phyloP scores from a whole-genome alignment of 2,329 filamentous ascomycete genomes.

The Pseudogymnoascus sp. region DNA sequence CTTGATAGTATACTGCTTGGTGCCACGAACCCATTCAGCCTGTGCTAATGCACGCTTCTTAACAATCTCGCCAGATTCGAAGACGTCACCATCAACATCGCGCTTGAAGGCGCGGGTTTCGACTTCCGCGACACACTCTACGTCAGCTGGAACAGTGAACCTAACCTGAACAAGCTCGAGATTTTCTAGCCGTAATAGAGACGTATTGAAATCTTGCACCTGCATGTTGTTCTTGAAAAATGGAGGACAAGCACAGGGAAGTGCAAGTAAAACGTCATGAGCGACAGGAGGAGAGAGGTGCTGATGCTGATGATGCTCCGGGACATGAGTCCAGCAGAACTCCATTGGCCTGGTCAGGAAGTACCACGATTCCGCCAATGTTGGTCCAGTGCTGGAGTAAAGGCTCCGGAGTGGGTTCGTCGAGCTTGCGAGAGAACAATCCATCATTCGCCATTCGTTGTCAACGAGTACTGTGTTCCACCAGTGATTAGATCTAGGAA shows the following conservation, averaged over 20 bases:
- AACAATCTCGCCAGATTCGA: constrained; percentile 81
- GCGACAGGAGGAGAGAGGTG: constrained; percentile 85
- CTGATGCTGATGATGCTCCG: constrained; percentile 78
- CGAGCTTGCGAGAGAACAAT: constrained; percentile 83
- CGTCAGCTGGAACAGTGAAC: constrained; percentile 76
- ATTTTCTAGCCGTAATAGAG: constrained; percentile 74
- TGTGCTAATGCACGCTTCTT: constrained; percentile 83
- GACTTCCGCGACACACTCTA: constrained; percentile 87
- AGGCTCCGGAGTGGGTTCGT: constrained; percentile 72
- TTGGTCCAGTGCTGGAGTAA: constrained; percentile 65
- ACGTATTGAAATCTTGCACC: constrained; percentile 86
- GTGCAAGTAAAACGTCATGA: constrained; percentile 73
- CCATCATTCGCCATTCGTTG: constrained; percentile 92
- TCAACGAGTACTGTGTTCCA: constrained; percentile 95
- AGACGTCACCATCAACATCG: constrained; percentile 83
- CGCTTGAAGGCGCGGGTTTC: constrained; percentile 73
- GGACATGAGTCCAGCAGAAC: constrained; percentile 92
- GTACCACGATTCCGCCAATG: constrained; percentile 78
- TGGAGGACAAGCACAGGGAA: constrained; percentile 77
- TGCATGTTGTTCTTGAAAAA: constrained; percentile 78
- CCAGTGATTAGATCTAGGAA: constrained; percentile 89
- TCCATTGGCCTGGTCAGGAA: constrained; percentile 86
- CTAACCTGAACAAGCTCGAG: constrained; percentile 89
- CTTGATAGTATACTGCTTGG: constrained; percentile 90
- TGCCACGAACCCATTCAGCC: constrained; percentile 78